Percentiles rank a stretch among this genome's conserved stretches.
Conservation (phyloP, 2,329 filamentous ascomycete genomes). For the Ascochyta koolunga region DNA sequence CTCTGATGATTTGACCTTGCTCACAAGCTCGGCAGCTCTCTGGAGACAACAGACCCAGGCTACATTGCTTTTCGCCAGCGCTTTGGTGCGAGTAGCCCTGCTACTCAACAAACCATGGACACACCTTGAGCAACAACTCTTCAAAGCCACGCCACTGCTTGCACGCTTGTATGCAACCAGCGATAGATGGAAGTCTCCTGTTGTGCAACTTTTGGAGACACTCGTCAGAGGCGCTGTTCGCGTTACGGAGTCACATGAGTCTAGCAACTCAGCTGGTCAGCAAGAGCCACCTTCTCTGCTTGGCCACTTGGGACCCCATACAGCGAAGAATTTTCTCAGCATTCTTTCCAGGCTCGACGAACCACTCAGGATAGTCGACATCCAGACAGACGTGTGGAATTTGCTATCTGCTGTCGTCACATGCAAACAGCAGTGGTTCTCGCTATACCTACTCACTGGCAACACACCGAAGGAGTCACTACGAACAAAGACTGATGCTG, state of each 20-base stretch:
- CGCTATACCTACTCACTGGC: constrained; percentile 88
- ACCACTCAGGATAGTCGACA: constrained; percentile 69
- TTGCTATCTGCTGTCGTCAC: constrained; percentile 86
- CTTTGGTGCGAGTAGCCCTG: constrained; percentile 72
- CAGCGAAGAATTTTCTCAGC: constrained; percentile 82
- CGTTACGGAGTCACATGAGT: constrained; percentile 48
- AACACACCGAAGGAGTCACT: constrained; percentile 79
- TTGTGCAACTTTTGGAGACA: constrained; percentile 73
- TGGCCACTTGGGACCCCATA: constrained; percentile 81
- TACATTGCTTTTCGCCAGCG: constrained; percentile 70
- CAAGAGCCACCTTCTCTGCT: constrained; percentile 88
- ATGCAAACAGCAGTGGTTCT: constrained; percentile 94
- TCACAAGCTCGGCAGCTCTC: constrained; percentile 43
- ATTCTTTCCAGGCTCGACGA: constrained; percentile 78
- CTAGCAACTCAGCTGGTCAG: constrained; percentile 12
- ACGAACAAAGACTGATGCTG: constrained; percentile 58
- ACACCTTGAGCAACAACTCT: constrained; percentile 76
- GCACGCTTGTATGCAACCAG: constrained; percentile 76
- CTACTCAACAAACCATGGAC: constrained; percentile 67
- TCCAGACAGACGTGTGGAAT: constrained; percentile 77
- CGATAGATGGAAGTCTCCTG: constrained; percentile 68
- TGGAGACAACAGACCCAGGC: constrained; percentile 68
- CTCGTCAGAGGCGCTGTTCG: constrained; percentile 74
- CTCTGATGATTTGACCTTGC: constrained; percentile 50
- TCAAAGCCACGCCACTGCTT: constrained; percentile 78